Evolutionary conservation across 2,329 filamentous ascomycete genomes (phyloP).

Genomic region (Hypoxylon sp.): DNA sequence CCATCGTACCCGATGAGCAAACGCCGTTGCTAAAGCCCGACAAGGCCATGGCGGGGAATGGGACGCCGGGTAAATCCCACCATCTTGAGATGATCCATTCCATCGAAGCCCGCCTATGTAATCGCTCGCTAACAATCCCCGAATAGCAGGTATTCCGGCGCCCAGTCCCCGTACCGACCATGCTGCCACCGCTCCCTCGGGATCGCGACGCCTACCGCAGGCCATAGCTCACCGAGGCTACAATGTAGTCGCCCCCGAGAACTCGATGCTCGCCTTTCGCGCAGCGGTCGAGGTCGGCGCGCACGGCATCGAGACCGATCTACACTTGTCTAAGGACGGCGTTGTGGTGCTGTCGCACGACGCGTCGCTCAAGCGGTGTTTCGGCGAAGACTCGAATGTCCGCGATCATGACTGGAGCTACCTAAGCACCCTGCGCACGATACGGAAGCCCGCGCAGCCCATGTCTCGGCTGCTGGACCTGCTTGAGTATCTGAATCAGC

Average conservation of each 20-base stretch:
- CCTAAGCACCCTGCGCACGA: constrained; percentile 76
- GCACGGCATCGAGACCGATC: constrained; percentile 88
- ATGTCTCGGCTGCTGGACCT: constrained; percentile 84
- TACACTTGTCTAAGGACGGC: constrained; percentile 85
- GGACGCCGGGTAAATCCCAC: constrained; percentile 30
- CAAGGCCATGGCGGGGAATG: constrained; percentile 3
- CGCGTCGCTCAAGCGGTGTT: constrained; percentile 82
- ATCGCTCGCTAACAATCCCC: constrained; percentile 15
- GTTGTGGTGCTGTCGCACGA: constrained; percentile 92
- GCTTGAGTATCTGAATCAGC: constrained; percentile 77
- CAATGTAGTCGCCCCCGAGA: constrained; percentile 85
- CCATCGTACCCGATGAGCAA: constrained; percentile 32
- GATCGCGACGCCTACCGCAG: constrained; percentile 67
- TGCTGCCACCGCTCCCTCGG: constrained; percentile 2
- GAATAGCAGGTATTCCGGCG: constrained; percentile 36
- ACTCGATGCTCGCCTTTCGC: constrained; percentile 84
- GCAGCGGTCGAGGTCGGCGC: constrained; percentile 81
- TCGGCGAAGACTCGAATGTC: constrained; percentile 79
- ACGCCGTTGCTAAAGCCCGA: constrained; percentile 35
- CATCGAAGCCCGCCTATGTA: not conserved
- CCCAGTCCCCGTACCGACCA: constrained; percentile 6
- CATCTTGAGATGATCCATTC: not conserved
- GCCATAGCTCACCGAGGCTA: constrained; percentile 85
- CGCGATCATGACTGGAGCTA: constrained; percentile 83
- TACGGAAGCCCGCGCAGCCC: constrained; percentile 75